Base-by-base conservation (phyloP, 805 yeast species). In the Barnettozyma vustinii region DNA sequence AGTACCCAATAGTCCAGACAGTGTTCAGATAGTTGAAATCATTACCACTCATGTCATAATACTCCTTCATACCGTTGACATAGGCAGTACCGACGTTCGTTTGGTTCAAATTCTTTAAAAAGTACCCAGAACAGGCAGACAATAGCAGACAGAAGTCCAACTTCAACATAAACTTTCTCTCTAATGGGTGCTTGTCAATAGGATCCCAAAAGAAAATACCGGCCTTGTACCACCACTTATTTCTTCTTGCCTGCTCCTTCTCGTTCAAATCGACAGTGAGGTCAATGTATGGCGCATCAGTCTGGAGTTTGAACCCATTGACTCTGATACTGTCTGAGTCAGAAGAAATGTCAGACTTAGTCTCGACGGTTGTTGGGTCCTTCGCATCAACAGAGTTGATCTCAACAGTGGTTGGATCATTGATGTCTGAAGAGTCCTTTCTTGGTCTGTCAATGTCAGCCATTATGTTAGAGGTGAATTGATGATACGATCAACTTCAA, bases 1-100 rank as follows among this genome's bases (percentile, higher is more conserved):
- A 68, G 49, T 76, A 76, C 10, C 81, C 81, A 19, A 72, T 71
- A 1, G 80, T 71, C 72, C 74, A 76, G 21, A 68, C 51, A 0
- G 79, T 68, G 9, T 64, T 60, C 56, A 75, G 53, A 50, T 72
- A 72, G 52, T 77, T 76, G 52, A 68, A 71, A 49, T 77, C 75
- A 47, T 69, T 71, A 26, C 63, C 67, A 36, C 59, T 55, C 72
- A 74, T 69, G n/a, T 57, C 47, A 46, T 67, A 71, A 53, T 68
- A 62, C 53, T 74, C 76, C 51, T 68, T 64, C 78, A 75, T 64
- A 16, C 78, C 79, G 49, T 71, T 73, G 41, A 74, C 67, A 55
- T 72, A 74, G 1, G 79, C 77, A 2, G 73, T 72, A 21, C 70
- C 63, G 18, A 74, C 58, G 51, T 74, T 74, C 23, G 61, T 58